These are phyloP conservation scores for Psilocybe azurescens DNA, from an alignment of 768 basidiomycete genomes.

Conservation along the genomic window DNA sequence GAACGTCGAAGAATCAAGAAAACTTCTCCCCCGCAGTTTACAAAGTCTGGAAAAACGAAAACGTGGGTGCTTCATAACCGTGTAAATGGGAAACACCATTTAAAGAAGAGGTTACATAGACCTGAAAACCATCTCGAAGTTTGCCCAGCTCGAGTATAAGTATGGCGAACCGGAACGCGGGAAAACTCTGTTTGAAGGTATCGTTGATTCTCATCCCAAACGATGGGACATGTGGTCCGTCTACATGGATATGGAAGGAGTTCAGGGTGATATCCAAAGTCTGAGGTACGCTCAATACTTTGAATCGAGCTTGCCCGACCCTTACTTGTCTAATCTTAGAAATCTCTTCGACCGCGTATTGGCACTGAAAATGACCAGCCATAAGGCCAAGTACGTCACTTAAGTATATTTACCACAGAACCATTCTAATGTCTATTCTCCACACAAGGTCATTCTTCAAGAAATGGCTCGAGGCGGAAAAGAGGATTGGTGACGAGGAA, in stretches of 20 bases:
- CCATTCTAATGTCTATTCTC: conserved; percentile 17
- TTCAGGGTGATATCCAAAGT: conserved; percentile 78
- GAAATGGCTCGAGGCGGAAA: conserved; percentile 93
- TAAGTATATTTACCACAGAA: conserved; percentile 3
- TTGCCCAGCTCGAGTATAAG: conserved; percentile 95
- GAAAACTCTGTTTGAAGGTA: conserved; percentile 95
- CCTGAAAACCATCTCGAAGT: conserved; percentile 93
- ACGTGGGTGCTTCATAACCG: conserved; percentile 58
- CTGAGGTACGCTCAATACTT: conserved; percentile 57
- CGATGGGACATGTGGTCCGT: conserved; percentile 95
- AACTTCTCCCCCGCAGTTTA: conserved; percentile 83
- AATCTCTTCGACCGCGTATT: conserved; percentile 89
- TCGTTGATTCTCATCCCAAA: conserved; percentile 94
- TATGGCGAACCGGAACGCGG: conserved; percentile 93
- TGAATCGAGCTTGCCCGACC: not conserved
- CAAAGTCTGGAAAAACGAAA: conserved; percentile 94
- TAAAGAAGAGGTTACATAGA: conserved; percentile 52
- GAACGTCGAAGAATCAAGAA: conserved; percentile 80
- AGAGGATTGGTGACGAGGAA: conserved; percentile 84
- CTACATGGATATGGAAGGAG: conserved; percentile 96
- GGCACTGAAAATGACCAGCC: conserved; percentile 86
- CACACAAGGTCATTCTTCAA: conserved; percentile 86
- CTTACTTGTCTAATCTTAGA: conserved; percentile 40
- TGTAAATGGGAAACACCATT: too few relatives aligned
- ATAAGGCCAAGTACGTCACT: conserved; percentile 89